Base-by-base conservation (phyloP, 768 basidiomycete species). In the Postia placenta region DNA sequence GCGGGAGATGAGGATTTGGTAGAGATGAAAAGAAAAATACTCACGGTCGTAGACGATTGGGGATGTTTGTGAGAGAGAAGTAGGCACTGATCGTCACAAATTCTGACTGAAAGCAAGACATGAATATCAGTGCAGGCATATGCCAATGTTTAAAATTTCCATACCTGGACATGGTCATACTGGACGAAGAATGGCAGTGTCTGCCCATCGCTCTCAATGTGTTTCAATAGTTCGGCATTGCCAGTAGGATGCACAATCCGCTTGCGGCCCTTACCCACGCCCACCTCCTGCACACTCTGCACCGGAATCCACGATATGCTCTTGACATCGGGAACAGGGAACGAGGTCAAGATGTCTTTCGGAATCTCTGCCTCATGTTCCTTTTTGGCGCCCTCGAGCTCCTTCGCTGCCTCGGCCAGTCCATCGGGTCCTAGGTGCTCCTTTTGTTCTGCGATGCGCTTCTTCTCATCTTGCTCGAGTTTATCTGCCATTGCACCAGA, bases 261-360 rank as follows among this genome's bases (percentile, higher is more conserved):
- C 11, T 53, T 52, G 40, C 65, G 57, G 41, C 63, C 61, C 41
- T 79, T 69, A 12, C 78, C 78, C 35, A 62, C 66, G 35, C 82
- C 83, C 19, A 68, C 67, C 61, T 91, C 84, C 63, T 87, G 85
- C 30, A 70, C 63, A 24, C 74, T 84, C 56, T 82, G 72, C 12
- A 83, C 80, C 2, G 87, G 83, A 49, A 98, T 92, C 92, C 94
- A 98, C 5, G 86, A 81, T 56, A 99, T 94, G 50, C 79, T 86
- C 62, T 85, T 85, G 33, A 95, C 90, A 57, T 88, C 80, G 0
- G 94, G 95, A 23, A 97, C 81, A n/a, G 85, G 86, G 75, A 98
- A 98, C 12, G 77, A 72, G 2, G 81, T 85, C 27, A 99, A 67
- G 51, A 97, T 74, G 22, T 89, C 82, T 12, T 72, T 69, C 2